These are phyloP conservation scores for Botrytis byssoidea DNA, from an alignment of 2,329 filamentous ascomycete genomes.

Conservation along the genomic window DNA sequence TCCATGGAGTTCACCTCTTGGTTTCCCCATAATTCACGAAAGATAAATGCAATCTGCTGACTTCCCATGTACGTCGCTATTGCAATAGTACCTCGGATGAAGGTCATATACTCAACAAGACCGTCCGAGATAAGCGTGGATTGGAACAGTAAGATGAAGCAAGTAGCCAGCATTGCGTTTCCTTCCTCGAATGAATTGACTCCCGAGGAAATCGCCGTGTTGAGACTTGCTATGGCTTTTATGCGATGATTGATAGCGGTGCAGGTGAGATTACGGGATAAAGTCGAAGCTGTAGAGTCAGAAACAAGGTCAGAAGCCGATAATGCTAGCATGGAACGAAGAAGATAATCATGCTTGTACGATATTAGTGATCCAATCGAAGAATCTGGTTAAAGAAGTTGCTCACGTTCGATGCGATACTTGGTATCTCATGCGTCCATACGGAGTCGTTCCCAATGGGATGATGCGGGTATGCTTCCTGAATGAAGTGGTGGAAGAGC, in stretches of 20 bases:
- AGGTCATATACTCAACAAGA: background rate
- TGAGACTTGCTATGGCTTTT: background rate
- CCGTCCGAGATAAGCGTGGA: background rate
- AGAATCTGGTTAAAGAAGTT: background rate
- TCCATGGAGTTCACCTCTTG: no score
- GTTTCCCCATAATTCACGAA: no score
- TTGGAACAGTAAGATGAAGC: slow-evolving; percentile 6
- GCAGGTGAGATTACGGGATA: background rate
- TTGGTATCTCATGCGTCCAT: background rate
- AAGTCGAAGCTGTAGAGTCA: background rate
- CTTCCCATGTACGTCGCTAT: background rate
- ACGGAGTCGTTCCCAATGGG: background rate
- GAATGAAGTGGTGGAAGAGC: background rate
- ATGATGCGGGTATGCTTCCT: background rate
- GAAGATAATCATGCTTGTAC: background rate
- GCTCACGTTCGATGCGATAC: background rate
- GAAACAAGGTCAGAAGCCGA: background rate
- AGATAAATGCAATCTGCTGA: background rate
- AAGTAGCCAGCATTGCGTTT: background rate
- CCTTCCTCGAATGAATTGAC: background rate
- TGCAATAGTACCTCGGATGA: background rate
- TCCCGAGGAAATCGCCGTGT: background rate
- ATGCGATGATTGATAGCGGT: background rate
- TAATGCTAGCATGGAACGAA: background rate
- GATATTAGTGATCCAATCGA: background rate